phyloP scores from a whole-genome alignment of 345 rosid species.

The Populus tremula region DNA sequence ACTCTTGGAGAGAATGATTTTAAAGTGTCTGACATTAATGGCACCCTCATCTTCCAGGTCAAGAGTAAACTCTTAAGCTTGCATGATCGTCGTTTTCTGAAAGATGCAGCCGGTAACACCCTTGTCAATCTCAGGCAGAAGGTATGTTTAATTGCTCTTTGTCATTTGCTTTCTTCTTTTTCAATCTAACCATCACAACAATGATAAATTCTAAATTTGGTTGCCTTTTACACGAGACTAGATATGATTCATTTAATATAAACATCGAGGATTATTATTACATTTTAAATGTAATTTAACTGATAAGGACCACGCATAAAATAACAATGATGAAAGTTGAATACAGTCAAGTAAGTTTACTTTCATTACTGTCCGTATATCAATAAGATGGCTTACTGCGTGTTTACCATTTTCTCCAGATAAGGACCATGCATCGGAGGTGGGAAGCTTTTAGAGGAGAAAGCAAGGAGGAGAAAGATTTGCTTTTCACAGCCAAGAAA shows the following conservation, averaged over 20 bases:
- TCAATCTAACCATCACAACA: too few relatives aligned
- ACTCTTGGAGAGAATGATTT: slow-evolving; percentile 23
- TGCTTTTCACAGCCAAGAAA: slow-evolving; percentile 33
- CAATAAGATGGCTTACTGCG: background rate
- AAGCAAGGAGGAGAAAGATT: slow-evolving; percentile 18
- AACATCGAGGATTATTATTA: too few relatives aligned
- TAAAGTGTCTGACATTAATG: slow-evolving; percentile 26
- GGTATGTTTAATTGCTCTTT: slow-evolving; percentile 19
- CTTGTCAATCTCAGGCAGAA: slow-evolving; percentile 40
- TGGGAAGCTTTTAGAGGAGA: slow-evolving; percentile 40
- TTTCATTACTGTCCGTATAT: too few relatives aligned
- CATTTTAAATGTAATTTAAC: too few relatives aligned
- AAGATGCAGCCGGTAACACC: slow-evolving; percentile 29
- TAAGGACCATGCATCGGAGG: slow-evolving; percentile 34
- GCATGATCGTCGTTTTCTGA: slow-evolving; percentile 35
- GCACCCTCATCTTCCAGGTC: slow-evolving; percentile 30
- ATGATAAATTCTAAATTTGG: too few relatives aligned
- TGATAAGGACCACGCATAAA: too few relatives aligned
- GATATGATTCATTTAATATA: too few relatives aligned
- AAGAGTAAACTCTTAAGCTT: slow-evolving; percentile 23
- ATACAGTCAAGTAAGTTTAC: too few relatives aligned
- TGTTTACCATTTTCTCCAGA: slow-evolving; percentile 10
- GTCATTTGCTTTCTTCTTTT: too few relatives aligned
- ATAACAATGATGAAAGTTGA: too few relatives aligned
- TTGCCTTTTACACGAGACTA: too few relatives aligned